These are phyloP conservation scores for Inga leiocalycina DNA, from an alignment of 306 rosid species.

Conservation along the genomic window DNA sequence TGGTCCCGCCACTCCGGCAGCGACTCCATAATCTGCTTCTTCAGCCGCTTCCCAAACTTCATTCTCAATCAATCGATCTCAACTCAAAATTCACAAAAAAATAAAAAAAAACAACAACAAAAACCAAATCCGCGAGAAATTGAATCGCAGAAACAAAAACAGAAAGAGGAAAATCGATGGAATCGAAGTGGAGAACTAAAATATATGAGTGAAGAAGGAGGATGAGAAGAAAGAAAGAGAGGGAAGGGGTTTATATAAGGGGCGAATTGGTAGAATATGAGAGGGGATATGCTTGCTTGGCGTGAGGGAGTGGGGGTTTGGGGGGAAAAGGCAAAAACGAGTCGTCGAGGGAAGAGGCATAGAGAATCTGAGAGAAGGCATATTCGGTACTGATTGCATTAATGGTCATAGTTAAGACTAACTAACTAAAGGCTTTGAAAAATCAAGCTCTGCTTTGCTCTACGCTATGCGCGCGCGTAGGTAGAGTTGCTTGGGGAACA, in stretches of 20 bases:
- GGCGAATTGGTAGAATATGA: neutral
- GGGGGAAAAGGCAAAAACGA: constrained; percentile 1
- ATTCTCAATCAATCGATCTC: constrained; percentile 14
- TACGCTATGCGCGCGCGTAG: neutral
- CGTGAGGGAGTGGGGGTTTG: constrained; percentile 45
- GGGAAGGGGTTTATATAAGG: neutral
- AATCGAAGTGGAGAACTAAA: neutral
- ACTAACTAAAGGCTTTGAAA: neutral
- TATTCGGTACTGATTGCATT: constrained; percentile 42
- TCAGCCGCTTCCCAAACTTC: constrained; percentile 92
- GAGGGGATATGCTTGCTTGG: constrained; percentile 18
- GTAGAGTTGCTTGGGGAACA: neutral
- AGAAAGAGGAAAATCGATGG: neutral
- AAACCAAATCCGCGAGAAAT: neutral
- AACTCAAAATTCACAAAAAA: neutral
- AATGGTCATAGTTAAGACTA: constrained; percentile 31
- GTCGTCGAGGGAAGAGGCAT: constrained; percentile 28
- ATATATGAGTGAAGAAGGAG: neutral
- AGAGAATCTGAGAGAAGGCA: constrained; percentile 40
- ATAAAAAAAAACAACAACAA: neutral
- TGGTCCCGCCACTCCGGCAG: constrained; percentile 81
- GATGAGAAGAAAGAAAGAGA: neutral
- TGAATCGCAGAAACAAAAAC: neutral
- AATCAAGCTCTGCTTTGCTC: neutral
- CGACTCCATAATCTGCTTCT: constrained; percentile 72